Evolutionary conservation across 164 flowering plant genomes (phyloP), one percentile per base, ranked within the genome.

Genomic region (Aristolochia contorta): DNA sequence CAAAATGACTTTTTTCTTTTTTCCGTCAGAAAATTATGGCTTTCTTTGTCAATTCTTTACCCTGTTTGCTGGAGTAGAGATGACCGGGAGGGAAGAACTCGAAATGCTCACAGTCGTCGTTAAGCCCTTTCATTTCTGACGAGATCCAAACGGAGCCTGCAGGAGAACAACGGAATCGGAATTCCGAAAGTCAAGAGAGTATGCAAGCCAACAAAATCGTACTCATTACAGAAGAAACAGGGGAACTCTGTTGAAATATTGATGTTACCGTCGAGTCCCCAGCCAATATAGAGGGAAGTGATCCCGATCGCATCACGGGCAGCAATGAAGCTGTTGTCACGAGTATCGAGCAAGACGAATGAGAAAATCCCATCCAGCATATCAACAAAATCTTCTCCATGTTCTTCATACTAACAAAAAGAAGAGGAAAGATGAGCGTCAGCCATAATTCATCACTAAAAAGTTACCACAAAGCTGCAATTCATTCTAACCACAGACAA

Each of bases 321-420:
- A 51, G 69, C 97, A 47, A 93, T 71, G 78, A 80, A 90, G 72
- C 89, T 87, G 76, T 86, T 86, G 72, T 90, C 96, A 0, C 96
- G 83, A 6, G 94, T 87, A 67, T 93, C 96, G 74, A 86, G 62
- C 64, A 93, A 71, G 53, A 93, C 98, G 55, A 93, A 93, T 0
- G 99, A 90, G 65, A 93, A 93, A 76, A 93, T 82, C 16, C 99
- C 99, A 63, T 93, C 99, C 79, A 93, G 64, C 97, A 88, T 87
- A 72, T 85, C 96, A 67, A 93, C 74, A 62, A 88, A 93, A 30
- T 86, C 71, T 46, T 86, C 96, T 2, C 96, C 97, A 74, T 81
- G 51, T 62, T 90, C 95, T 70, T 93, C 99, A 57, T 90, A 93
- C 98, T 82, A 65, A 32, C 4, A 64, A n/a, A 66, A 14, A 18